Base-by-base conservation (phyloP, 2,329 filamentous ascomycete genomes). In the Penicillium crustosum region DNA sequence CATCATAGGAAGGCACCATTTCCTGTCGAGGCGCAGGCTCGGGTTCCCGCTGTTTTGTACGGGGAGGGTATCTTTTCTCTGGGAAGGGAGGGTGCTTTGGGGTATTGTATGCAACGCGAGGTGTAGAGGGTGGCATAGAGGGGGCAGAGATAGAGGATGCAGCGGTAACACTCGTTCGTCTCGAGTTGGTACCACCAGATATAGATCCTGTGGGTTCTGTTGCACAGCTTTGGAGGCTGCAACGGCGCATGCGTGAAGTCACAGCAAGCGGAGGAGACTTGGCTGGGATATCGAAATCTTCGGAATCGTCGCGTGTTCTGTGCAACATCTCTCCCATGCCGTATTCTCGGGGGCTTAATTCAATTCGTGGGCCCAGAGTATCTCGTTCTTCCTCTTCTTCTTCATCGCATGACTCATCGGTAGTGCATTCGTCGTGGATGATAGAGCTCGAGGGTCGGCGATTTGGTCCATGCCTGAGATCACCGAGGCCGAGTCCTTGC, bases 1-100 rank as follows among this genome's bases (percentile, higher is more conserved):
- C 74, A 59, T 76, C 74, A 42, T 76, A 73, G 15, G 73, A 75
- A 9, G 73, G 74, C 1, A 75, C 74, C 61, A 75, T 58, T 49
- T 73, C 67, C 45, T 70, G 69, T 27, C 55, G 58, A 27, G 59
- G 48, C 33, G 39, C 44, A 9, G 61, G 47, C n/a, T 68, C 66
- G 19, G 63, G 56, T 31, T 71, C 65, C 45, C 62, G 57, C 33
- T 53, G 49, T 59, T 65, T 61, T 23, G 58, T 44, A 8, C 62
- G 64, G 43, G 55, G 55, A 38, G 52, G 41, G 47, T 63, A 57
- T 49, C 64, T 67, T 41, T 66, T 68, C 19, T 72, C 70, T 13
- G 42, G 41, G 33, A 52, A 57, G 7, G 35, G 29, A 23, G 54
- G 25, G 17, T 25, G 42, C 17, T 53, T 57, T 12, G 41, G 53